Evolutionary conservation across 2,329 filamentous ascomycete genomes (phyloP).

Genomic region (Atkinsonella hypoxylon): DNA sequence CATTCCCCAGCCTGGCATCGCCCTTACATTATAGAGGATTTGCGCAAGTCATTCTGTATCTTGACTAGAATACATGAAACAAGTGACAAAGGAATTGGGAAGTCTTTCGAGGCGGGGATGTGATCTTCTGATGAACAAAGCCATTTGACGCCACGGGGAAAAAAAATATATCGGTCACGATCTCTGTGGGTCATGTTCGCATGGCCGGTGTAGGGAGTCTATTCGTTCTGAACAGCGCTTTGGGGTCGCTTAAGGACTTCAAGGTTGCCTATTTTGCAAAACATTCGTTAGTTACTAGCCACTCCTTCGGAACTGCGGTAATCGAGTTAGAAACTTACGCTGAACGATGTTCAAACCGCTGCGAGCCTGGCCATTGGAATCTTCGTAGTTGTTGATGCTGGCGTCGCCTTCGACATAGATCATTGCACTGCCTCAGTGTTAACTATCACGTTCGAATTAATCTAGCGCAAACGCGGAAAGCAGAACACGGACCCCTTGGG

Average conservation of each 20-base stretch:
- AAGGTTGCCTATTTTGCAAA: conserved; percentile 23
- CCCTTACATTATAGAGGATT: conserved; percentile 5
- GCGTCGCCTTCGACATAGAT: conserved; percentile 80
- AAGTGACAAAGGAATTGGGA: conserved; percentile 11
- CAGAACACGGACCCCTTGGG: conserved; percentile 65
- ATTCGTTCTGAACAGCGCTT: conserved; percentile 13
- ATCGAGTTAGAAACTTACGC: conserved; percentile 44
- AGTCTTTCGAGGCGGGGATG: conserved; percentile 12
- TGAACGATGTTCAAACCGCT: conserved; percentile 60
- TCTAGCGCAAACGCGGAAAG: not conserved
- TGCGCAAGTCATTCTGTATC: conserved; percentile 1
- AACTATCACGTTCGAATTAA: conserved; percentile 6
- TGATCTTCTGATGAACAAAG: not conserved
- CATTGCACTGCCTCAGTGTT: conserved; percentile 44
- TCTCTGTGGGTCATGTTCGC: not conserved
- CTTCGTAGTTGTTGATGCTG: conserved; percentile 52
- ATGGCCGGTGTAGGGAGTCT: conserved; percentile 1
- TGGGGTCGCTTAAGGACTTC: conserved; percentile 34
- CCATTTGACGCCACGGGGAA: not conserved
- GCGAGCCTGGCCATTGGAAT: conserved; percentile 56
- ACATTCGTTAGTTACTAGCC: not conserved
- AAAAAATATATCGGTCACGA: not conserved
- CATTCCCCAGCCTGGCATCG: not conserved
- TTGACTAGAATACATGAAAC: conserved; percentile 10
- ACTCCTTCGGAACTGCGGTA: too few relatives aligned